Base-by-base conservation (phyloP, 805 yeast genomes). In the Candida silvicultrix region DNA sequence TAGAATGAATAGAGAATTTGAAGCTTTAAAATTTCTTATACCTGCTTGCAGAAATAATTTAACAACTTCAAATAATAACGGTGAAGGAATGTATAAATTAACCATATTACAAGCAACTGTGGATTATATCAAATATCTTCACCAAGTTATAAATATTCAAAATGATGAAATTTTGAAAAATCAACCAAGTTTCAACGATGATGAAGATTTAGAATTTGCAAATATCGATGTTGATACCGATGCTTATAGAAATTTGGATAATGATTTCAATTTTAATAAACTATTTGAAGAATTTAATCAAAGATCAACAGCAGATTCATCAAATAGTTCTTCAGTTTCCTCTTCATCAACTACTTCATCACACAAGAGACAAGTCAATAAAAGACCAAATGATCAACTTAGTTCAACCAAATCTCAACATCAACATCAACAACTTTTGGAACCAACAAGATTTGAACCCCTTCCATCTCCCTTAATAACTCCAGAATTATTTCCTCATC, bases 101-200 rank as follows among this genome's bases (percentile, higher is more conserved):
- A 86, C 89, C 4, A 84, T 87, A 25, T 66, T 87, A 38, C 89
- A 86, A 61, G 81, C 87, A n/a, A 80, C 92, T 0, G 95, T 87
- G 21, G 90, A 85, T 57, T 86, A 87, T 58, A 81, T 87, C 50
- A 71, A 79, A 49, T 83, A 85, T 57, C 69, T 86, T 42, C 89
- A 85, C 60, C 70, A 74, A 45, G 73, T 80, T 11, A 71, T 82
- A 19, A 69, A 73, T 47, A 63, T 75, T 47, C 77, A 80, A 59
- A 73, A 73, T 48, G 57, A 69, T n/a, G 66, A 77, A 45, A 28
- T 28, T 28, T 28, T 28, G 25, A 28, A 28, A 28, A 28, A 8
- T 28, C 31, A 28, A n/a, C 40, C 55, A 0, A 59, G 60, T 5
- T 51, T 56, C 5, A 51, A 54, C 5, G 43, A 43, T 34, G 51